These are phyloP conservation scores for Avena sativa DNA, from an alignment of 176 grass and related monocot species.

Conservation along the genomic window DNA sequence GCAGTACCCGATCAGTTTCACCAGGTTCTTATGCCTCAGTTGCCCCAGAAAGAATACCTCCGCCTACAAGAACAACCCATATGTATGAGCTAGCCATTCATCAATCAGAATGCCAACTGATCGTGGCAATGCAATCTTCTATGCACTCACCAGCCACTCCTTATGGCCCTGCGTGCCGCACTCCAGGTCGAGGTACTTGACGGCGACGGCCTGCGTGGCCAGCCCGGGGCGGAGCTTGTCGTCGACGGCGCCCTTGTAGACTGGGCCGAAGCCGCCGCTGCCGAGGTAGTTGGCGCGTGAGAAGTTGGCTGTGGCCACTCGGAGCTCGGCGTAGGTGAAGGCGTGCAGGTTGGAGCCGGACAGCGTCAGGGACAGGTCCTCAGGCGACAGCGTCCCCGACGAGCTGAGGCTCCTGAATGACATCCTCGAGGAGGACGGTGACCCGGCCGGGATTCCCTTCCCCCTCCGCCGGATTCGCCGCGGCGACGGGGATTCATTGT, in stretches of 20 bases:
- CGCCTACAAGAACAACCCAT: too few species aligned
- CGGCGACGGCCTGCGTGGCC: too few species aligned
- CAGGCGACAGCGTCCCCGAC: constrained; percentile 55
- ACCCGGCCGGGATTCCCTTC: constrained; percentile 21
- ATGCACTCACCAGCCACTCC: too few species aligned
- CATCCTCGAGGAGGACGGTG: constrained; percentile 8
- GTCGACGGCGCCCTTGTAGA: constrained; percentile 66
- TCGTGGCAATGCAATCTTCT: too few species aligned
- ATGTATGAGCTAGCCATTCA: too few species aligned
- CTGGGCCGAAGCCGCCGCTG: constrained; percentile 69
- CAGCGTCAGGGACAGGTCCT: constrained; percentile 70
- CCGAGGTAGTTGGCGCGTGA: constrained; percentile 69
- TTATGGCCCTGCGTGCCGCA: too few species aligned
- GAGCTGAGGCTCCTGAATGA: constrained; percentile 66
- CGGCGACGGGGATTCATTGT: not conserved
- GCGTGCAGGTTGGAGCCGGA: constrained; percentile 65
- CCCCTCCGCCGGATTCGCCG: not conserved
- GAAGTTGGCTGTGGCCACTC: constrained; percentile 53
- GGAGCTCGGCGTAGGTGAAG: constrained; percentile 71
- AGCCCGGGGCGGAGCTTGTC: constrained; percentile 10
- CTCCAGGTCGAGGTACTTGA: too few species aligned
- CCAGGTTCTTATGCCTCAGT: too few species aligned
- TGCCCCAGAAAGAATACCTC: too few species aligned
- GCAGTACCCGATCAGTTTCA: too few species aligned
- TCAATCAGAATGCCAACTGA: too few species aligned